Evolutionary conservation across 192 early-diverging fungal species (phyloP).

Genomic region (Backusella macrospora): DNA sequence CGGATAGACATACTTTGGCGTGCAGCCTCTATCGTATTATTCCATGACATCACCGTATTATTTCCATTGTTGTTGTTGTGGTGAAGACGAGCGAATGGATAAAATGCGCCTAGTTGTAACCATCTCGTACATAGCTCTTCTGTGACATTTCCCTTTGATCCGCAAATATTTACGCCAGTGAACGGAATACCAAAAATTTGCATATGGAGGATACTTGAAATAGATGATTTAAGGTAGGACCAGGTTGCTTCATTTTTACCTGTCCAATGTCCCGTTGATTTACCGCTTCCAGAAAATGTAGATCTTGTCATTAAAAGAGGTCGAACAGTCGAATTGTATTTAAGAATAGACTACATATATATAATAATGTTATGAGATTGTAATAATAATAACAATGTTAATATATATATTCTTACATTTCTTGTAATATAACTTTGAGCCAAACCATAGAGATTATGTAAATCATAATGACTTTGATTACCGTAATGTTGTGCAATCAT

Average conservation of each 20-base stretch:
- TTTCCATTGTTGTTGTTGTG: slow-evolving; percentile 45
- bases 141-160: slow-evolving; percentile 60
- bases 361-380: neutral
- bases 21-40: slow-evolving; percentile 52
- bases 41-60: slow-evolving; percentile 64
- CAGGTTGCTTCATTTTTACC: slow-evolving; percentile 67
- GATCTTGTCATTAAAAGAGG: slow-evolving; percentile 67
- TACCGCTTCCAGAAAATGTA: slow-evolving; percentile 68
- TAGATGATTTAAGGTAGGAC: slow-evolving; percentile 59
- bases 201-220: slow-evolving; percentile 63
- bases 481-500: slow-evolving; percentile 43
- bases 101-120: slow-evolving; percentile 58
- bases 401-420: slow-evolving; percentile 7
- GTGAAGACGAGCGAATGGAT: slow-evolving; percentile 58
- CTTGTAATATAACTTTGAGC: slow-evolving; percentile 30
- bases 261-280: slow-evolving; percentile 22
- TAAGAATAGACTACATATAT: slow-evolving; percentile 21
- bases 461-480: slow-evolving; percentile 30
- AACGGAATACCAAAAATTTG: slow-evolving; percentile 73
- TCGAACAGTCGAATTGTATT: slow-evolving; percentile 13
- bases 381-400: neutral
- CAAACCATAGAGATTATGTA: slow-evolving; percentile 39
- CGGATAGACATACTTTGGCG: slow-evolving; percentile 55
- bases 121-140: slow-evolving; percentile 71
- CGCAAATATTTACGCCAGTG: slow-evolving; percentile 72